These are phyloP conservation scores for Exophiala spinifera DNA, from an alignment of 2,329 filamentous ascomycete genomes.

Conservation along the genomic window DNA sequence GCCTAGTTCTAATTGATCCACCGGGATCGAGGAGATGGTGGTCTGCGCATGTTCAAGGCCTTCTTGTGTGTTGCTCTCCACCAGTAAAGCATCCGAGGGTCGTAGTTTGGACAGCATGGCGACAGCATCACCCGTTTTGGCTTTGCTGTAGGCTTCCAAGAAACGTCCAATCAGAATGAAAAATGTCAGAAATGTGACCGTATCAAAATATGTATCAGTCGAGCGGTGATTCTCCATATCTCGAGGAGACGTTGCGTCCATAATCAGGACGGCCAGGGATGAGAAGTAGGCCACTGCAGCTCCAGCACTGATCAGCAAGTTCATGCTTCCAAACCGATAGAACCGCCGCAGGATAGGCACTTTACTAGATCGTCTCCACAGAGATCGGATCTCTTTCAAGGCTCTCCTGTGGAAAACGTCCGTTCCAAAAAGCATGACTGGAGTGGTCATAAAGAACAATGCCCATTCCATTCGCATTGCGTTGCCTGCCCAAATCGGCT, in stretches of 20 bases:
- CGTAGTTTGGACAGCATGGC: constrained; percentile 73
- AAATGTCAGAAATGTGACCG: constrained; percentile 85
- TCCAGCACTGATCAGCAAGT: constrained; percentile 84
- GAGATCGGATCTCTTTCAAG: constrained; percentile 69
- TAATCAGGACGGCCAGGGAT: constrained; percentile 73
- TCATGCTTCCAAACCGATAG: constrained; percentile 95
- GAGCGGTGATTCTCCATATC: constrained; percentile 9
- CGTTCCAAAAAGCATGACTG: constrained; percentile 81
- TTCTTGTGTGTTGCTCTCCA: constrained; percentile 37
- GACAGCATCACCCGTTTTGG: constrained; percentile 83
- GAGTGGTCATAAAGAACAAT: constrained; percentile 76
- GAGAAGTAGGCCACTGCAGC: constrained; percentile 85
- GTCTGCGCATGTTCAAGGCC: constrained; percentile 12
- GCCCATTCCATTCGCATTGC: constrained; percentile 75
- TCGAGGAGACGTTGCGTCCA: constrained; percentile 44
- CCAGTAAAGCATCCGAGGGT: constrained; percentile 70
- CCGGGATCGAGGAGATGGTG: constrained; percentile 47
- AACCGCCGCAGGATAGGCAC: constrained; percentile 72
- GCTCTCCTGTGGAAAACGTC: constrained; percentile 80
- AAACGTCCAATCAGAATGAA: constrained; percentile 68
- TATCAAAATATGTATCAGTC: constrained; percentile 71
- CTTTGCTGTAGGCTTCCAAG: constrained; percentile 82
- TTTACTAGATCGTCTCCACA: constrained; percentile 75
- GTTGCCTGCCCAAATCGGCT: constrained; percentile 64
- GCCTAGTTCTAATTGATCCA: constrained; percentile 71